These are phyloP conservation scores for Sporothrix curviconia DNA, from an alignment of 2,329 filamentous ascomycete species.

Conservation along the genomic window DNA sequence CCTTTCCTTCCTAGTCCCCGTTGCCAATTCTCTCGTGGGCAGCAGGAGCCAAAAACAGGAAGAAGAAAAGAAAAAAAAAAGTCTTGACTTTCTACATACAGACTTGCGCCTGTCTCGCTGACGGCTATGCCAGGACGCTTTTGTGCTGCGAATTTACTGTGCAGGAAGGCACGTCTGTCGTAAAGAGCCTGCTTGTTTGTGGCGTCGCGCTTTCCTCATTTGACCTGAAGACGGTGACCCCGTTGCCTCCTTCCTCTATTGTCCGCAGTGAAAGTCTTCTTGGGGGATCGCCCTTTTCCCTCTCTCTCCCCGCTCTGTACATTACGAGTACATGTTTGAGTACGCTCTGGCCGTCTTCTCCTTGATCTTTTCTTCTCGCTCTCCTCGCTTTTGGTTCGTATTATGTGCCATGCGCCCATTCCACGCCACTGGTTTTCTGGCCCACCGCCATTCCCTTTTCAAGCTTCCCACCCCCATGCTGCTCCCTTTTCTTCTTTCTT, in stretches of 20 bases:
- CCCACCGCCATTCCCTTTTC: constrained; percentile 34
- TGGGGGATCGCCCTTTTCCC: not conserved
- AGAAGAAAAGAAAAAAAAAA: not conserved
- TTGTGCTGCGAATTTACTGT: not conserved
- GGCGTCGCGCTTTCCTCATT: not conserved
- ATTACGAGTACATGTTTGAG: too few species aligned
- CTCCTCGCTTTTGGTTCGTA: not conserved
- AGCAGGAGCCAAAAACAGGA: not conserved
- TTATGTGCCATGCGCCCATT: not conserved
- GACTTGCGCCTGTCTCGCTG: not conserved
- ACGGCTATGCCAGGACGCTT: too few species aligned
- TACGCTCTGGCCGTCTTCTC: not conserved
- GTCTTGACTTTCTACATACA: not conserved
- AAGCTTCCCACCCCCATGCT: constrained; percentile 22
- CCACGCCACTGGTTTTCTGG: constrained; percentile 22
- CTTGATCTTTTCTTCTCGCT: not conserved
- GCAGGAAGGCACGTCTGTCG: not conserved
- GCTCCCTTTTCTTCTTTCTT: constrained; percentile 31
- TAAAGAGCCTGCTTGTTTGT: too few species aligned
- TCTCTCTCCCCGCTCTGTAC: not conserved
- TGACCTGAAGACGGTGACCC: too few species aligned
- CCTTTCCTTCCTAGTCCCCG: constrained; percentile 19
- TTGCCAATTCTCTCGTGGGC: constrained; percentile 19
- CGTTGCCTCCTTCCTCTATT: too few species aligned
- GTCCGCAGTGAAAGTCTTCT: too few species aligned